Conservation (phyloP, 2,329 filamentous ascomycete genomes). For the Aspergillus eucalypticola region DNA sequence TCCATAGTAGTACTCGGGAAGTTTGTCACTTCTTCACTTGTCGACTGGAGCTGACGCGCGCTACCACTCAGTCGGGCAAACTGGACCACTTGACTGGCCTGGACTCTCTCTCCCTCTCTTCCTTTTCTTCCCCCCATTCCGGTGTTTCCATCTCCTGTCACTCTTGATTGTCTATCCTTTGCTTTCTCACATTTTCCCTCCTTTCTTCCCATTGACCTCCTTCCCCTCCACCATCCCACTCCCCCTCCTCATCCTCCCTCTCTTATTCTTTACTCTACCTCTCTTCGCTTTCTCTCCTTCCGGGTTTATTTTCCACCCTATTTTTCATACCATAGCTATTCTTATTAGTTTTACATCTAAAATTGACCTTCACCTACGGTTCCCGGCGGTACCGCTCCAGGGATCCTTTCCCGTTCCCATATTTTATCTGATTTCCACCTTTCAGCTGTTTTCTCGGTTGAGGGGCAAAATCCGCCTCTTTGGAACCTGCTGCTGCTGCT, state of each 20-base stretch:
- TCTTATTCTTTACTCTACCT: neutral
- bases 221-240: neutral
- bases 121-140: neutral
- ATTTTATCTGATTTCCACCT: neutral
- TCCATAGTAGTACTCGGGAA: neutral
- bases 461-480: conserved; percentile 7
- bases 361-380: neutral
- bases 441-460: neutral
- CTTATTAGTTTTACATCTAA: neutral
- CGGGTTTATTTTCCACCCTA: neutral
- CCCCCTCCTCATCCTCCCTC: neutral
- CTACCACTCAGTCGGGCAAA: conserved; percentile 3
- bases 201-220: conserved; percentile 1
- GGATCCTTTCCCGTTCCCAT: neutral
- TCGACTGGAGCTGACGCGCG: conserved; percentile 9
- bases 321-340: neutral
- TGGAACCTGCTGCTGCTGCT: conserved; percentile 1
- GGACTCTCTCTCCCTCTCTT: conserved; percentile 1
- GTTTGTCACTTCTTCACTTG: neutral
- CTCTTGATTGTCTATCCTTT: neutral
- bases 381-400: neutral
- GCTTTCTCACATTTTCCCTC: neutral
- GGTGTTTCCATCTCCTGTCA: neutral
- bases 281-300: neutral
- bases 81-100: conserved; percentile 10